Evolutionary conservation across 2,329 filamentous ascomycete genomes (phyloP).

Genomic region (Cytospora paraplurivora): DNA sequence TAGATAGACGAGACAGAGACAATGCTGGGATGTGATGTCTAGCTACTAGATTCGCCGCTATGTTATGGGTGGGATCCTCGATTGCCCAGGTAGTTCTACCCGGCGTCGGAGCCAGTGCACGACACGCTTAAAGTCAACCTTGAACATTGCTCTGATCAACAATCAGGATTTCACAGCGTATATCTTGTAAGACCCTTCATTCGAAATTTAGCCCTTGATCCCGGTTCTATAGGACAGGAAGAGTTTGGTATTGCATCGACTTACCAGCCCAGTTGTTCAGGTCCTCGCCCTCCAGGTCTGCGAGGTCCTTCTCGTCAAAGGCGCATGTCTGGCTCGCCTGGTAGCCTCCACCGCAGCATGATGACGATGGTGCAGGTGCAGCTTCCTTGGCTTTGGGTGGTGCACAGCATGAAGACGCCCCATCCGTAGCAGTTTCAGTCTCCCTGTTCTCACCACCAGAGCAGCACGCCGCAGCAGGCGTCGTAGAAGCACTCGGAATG

Average conservation of each 20-base stretch:
- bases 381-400: conserved; percentile 28
- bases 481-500: conserved; percentile 11
- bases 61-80: too few species aligned
- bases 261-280: conserved; percentile 55
- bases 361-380: conserved; percentile 25
- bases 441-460: background rate
- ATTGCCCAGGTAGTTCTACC: background rate
- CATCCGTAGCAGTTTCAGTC: background rate
- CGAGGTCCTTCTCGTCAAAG: conserved; percentile 26
- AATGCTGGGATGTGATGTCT: background rate
- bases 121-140: background rate
- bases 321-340: conserved; percentile 31
- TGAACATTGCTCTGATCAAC: too few species aligned
- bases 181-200: conserved; percentile 51
- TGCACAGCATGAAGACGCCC: conserved; percentile 13
- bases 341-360: conserved; percentile 20
- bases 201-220: background rate
- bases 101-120: background rate
- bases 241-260: conserved; percentile 30
- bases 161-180: conserved; percentile 48
- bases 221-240: background rate
- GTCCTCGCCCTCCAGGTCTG: conserved; percentile 39
- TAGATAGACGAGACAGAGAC: too few species aligned
- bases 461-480: conserved; percentile 16
- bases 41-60: too few species aligned